Conservation (phyloP, 2,329 filamentous ascomycete species). For the Hymenoscyphus scutula region DNA sequence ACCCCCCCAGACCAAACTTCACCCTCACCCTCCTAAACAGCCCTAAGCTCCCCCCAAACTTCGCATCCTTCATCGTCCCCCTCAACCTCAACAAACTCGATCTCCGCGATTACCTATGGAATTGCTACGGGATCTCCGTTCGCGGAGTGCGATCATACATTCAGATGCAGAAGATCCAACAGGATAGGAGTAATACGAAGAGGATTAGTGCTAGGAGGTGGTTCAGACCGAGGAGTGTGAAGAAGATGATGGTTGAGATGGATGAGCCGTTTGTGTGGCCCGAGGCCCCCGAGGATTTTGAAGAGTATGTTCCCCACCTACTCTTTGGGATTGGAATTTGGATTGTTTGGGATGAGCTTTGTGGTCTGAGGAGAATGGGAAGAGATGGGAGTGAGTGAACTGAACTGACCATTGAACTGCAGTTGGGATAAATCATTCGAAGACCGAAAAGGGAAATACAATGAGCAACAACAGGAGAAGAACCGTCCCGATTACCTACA, state of each 20-base stretch:
- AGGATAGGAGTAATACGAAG: constrained; percentile 43
- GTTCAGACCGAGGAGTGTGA: constrained; percentile 70
- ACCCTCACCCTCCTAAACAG: constrained; percentile 75
- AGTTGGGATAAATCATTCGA: constrained; percentile 63
- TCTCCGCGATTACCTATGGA: constrained; percentile 88
- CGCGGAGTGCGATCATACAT: constrained; percentile 76
- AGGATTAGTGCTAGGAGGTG: constrained; percentile 50
- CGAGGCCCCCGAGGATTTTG: constrained; percentile 55
- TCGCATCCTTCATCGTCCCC: constrained; percentile 87
- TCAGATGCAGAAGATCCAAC: constrained; percentile 63
- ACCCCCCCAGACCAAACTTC: constrained; percentile 69
- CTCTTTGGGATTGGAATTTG: constrained; percentile 24
- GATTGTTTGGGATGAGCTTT: too few relatives aligned
- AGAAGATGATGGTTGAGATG: constrained; percentile 95
- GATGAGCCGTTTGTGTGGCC: constrained; percentile 87
- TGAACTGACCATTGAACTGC: too few relatives aligned
- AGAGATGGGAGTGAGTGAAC: constrained; percentile 14
- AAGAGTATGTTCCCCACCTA: not conserved
- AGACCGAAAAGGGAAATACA: constrained; percentile 44
- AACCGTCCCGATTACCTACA: constrained; percentile 33
- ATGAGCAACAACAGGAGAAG: constrained; percentile 34
- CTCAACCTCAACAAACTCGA: constrained; percentile 95
- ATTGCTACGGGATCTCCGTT: constrained; percentile 76
- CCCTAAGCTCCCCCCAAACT: constrained; percentile 69
- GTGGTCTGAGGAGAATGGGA: constrained; percentile 2